Base-by-base conservation (phyloP, 2,329 filamentous ascomycete species). In the Microdochium bolleyi region DNA sequence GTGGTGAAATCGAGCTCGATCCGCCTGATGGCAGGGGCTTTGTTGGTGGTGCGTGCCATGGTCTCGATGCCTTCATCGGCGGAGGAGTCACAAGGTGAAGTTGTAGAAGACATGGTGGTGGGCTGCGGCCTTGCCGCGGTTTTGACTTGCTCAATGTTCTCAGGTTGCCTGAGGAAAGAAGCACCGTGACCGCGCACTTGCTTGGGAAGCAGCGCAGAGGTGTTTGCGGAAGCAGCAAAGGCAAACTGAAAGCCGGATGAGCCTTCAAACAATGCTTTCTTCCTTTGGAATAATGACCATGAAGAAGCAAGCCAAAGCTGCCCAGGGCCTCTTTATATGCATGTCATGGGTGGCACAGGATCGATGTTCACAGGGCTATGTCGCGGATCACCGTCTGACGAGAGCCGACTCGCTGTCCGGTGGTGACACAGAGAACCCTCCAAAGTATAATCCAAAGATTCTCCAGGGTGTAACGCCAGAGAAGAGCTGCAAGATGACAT, bases 1-100 rank as follows among this genome's bases (percentile, higher is more conserved):
- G 70, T 70, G 51, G 74, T 80, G 56, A 84, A 59, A 55, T 83
- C 79, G 41, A 77, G 72, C 37, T 77, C 62, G 14, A 54, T 69
- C 19, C 75, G 72, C 54, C 71, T 73, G 53, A 65, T 63, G 41
- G 62, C 60, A 49, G 57, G 51, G 61, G 67, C 24, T 51, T 52
- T 58, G 51, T 14, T 34, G 11, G 50, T 34, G 19, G 49, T 49
- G 41, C 41, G 41, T 21, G 16, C 41, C 41, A 58, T 60, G 34
- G 24, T 53, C 51, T 57, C 57, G 19, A 30, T 27, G 48, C 24
- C 48, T 7, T 49, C 24, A 9, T 49, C 48, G 48, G 48, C 19
- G 3, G 41, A 46, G 22, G 41, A 46, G 41, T 46, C 41, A 46
- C 41, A 46, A 19, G 41, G 19, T 46, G 48, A 49, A 19, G 48